Percentiles rank a stretch among this genome's conserved stretches.
Evolutionary conservation across 768 basidiomycete genomes (phyloP).

Genomic region (Phallus indusiatus): DNA sequence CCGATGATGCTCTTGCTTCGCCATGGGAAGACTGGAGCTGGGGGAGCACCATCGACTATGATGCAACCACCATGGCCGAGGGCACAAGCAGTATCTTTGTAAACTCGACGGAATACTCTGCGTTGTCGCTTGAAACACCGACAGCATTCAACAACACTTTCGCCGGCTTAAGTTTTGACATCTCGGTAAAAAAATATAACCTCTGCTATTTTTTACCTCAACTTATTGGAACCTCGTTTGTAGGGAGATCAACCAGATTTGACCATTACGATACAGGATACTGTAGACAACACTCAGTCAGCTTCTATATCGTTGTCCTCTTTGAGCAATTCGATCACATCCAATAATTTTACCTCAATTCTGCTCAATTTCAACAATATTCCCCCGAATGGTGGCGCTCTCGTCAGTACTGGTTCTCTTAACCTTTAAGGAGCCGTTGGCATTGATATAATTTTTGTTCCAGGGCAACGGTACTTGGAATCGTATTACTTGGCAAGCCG

Average conservation of each 20-base stretch:
- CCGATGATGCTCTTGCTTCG: conserved; percentile 29
- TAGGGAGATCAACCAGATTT: conserved; percentile 39
- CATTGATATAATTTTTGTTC: background rate
- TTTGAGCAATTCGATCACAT: conserved; percentile 29
- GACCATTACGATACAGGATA: conserved; percentile 31
- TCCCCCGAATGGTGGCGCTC: conserved; percentile 27
- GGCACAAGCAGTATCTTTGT: conserved; percentile 34
- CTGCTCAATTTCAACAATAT: conserved; percentile 38
- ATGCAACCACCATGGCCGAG: conserved; percentile 33
- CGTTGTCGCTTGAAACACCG: conserved; percentile 37
- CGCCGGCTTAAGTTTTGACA: conserved; percentile 42
- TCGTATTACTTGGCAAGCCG: conserved; percentile 39
- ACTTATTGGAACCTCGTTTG: background rate
- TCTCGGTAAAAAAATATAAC: conserved; percentile 23
- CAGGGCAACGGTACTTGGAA: conserved; percentile 38
- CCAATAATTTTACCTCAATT: conserved; percentile 33
- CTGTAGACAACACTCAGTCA: conserved; percentile 27
- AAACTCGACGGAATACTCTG: conserved; percentile 33
- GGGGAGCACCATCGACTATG: conserved; percentile 33
- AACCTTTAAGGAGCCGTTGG: background rate
- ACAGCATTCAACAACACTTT: conserved; percentile 29
- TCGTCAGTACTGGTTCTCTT: conserved; percentile 18
- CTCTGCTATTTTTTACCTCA: no score
- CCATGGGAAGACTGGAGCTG: conserved; percentile 49
- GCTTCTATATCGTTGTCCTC: conserved; percentile 33